Evolutionary conservation across 805 yeast species (phyloP), one percentile per base, ranked within the genome.

Genomic region (Schizosaccharomyces octosporus): DNA sequence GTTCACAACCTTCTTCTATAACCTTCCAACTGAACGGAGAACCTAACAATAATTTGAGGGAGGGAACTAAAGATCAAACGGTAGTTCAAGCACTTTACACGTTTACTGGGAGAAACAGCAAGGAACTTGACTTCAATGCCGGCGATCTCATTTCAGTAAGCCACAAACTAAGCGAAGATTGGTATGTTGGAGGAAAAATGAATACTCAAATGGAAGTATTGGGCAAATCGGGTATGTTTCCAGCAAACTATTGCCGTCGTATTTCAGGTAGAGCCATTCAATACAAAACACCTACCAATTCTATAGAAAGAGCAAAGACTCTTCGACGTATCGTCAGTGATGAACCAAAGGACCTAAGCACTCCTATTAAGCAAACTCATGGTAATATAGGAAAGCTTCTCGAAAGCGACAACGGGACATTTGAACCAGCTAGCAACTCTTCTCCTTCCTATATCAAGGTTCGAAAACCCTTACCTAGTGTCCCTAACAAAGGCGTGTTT

Each of bases 61-160:
- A 48, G 13, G 29, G 1, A 3, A 13, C 11, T 11, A 11, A 27
- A 48, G 17, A 27, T 13, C 29, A 48, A 36, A 36, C 41, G 41
- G 41, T 57, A 11, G 43, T 57, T 15, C 43, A 36, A 29, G 60
- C 60, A 57, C 19, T 29, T 24, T 57, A 39, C 45, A 19, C 43
- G 11, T 57, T 57, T 57, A 21, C n/a, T n/a, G 29, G 48, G 17
- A 41, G 48, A 27, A 57, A 21, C 21, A 66, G 62, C 19, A 66
- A 66, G 42, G 67, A 66, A 59, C 62, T 66, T 17, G 55, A 65
- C 1, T 61, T 66, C 41, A 65, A 63, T 45, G 63, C 63, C 7
- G 67, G 67, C 36, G 67, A 65, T 59, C 41, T 63, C 15, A 63
- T 66, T 29, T 51, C 54, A 21, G 68, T 66, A 39, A 63, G 62